Percentiles rank a stretch among this genome's conserved stretches.
Conservation (phyloP, 441 rosid species). For the Erysimum cheiri region DNA sequence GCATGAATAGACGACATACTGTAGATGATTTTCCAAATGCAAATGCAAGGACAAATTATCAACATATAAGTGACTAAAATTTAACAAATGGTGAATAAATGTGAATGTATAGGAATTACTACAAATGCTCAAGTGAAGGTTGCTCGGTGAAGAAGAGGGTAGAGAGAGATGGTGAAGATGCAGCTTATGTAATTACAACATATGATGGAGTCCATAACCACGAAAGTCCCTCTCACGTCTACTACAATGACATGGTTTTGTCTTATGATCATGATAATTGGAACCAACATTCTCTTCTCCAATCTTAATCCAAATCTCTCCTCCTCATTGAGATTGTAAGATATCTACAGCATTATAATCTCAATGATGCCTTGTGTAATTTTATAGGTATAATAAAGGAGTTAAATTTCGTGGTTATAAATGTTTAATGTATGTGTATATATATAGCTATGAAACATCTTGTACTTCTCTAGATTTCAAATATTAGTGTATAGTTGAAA, state of each 20-base stretch:
- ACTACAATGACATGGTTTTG: slow-evolving; percentile 47
- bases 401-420: neutral
- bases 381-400: slow-evolving; percentile 29
- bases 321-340: slow-evolving; percentile 24
- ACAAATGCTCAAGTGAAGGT: slow-evolving; percentile 68
- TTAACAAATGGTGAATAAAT: slow-evolving; percentile 6
- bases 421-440: slow-evolving; percentile 3
- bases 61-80: neutral
- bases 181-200: slow-evolving; percentile 67
- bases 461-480: slow-evolving; percentile 16
- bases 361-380: slow-evolving; percentile 20
- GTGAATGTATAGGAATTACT: slow-evolving; percentile 61
- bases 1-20: neutral
- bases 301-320: slow-evolving; percentile 37
- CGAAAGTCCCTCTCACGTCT: slow-evolving; percentile 54
- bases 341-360: neutral
- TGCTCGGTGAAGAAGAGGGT: slow-evolving; percentile 83
- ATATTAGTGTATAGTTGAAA: slow-evolving; percentile 15
- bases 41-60: neutral
- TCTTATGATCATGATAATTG: slow-evolving; percentile 40
- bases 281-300: slow-evolving; percentile 46
- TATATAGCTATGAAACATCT: neutral
- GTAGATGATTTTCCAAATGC: neutral
- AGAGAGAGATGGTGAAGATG: slow-evolving; percentile 71
- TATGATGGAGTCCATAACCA: slow-evolving; percentile 84